Conservation (phyloP, 352 stramenopile species). For the Phytophthora meadii region DNA sequence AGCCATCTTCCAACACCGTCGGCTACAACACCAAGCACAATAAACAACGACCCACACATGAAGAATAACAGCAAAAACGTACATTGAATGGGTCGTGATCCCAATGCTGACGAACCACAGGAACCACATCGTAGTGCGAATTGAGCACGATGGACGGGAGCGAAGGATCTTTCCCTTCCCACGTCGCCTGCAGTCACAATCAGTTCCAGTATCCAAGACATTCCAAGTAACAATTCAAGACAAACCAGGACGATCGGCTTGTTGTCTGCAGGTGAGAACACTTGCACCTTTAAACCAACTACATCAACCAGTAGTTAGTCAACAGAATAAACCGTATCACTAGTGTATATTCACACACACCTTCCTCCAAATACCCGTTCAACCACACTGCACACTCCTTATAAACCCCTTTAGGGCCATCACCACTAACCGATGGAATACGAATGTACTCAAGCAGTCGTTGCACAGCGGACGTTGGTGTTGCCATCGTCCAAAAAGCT, state of each 20-base stretch:
- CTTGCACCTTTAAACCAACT: constrained; percentile 56
- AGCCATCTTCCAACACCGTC: constrained; percentile 87
- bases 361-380: constrained; percentile 52
- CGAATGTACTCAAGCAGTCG: constrained; percentile 82
- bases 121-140: constrained; percentile 97
- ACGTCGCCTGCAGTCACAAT: constrained; percentile 54
- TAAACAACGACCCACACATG: neutral
- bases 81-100: constrained; percentile 92
- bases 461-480: constrained; percentile 28
- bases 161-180: constrained; percentile 82
- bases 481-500: constrained; percentile 10
- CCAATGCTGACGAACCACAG: constrained; percentile 89
- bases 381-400: constrained; percentile 74
- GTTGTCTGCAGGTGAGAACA: constrained; percentile 62
- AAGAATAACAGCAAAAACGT: constrained; percentile 11
- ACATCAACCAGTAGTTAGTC: neutral
- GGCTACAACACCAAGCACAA: constrained; percentile 33
- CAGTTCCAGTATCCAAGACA: neutral
- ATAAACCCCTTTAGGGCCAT: constrained; percentile 74
- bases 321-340: no score
- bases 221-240: neutral
- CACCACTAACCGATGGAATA: constrained; percentile 78
- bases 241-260: constrained; percentile 92
- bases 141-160: constrained; percentile 94
- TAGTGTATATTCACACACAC: constrained; percentile 10